Evolutionary conservation across 768 basidiomycete genomes (phyloP).

Genomic region (Amanita inopinata): DNA sequence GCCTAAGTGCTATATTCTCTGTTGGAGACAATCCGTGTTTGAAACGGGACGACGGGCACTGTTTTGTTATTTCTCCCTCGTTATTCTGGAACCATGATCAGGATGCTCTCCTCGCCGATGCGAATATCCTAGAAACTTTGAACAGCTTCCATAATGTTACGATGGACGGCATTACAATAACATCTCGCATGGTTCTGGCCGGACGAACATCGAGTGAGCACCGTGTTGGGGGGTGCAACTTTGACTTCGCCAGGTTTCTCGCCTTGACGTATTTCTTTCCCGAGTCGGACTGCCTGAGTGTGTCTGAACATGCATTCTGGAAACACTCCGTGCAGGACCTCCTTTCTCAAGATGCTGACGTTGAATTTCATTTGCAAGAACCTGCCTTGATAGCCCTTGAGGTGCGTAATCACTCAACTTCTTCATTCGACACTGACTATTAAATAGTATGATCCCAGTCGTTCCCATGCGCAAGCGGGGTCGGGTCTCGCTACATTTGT

Average conservation of each 20-base stretch:
- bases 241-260: constrained; percentile 61
- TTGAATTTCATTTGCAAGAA: constrained; percentile 22
- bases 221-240: constrained; percentile 32
- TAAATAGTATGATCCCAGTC: constrained; percentile 43
- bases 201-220: constrained; percentile 51
- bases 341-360: constrained; percentile 24
- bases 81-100: constrained; percentile 68
- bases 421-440: constrained; percentile 8
- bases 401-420: constrained; percentile 19
- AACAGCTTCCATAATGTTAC: constrained; percentile 42
- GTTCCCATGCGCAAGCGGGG: constrained; percentile 34
- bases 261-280: constrained; percentile 80
- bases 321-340: constrained; percentile 38
- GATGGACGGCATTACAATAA: constrained; percentile 54
- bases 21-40: constrained; percentile 42
- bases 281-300: constrained; percentile 59
- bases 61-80: constrained; percentile 65
- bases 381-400: constrained; percentile 37
- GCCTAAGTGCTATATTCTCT: constrained; percentile 34
- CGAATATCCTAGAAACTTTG: constrained; percentile 51
- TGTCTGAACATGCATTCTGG: constrained; percentile 57
- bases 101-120: constrained; percentile 39
- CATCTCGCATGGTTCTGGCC: constrained; percentile 69
- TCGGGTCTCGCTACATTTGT: constrained; percentile 62
- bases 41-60: constrained; percentile 38